Base-by-base conservation (phyloP, 129 eudicot species). In the Glebionis coronaria region DNA sequence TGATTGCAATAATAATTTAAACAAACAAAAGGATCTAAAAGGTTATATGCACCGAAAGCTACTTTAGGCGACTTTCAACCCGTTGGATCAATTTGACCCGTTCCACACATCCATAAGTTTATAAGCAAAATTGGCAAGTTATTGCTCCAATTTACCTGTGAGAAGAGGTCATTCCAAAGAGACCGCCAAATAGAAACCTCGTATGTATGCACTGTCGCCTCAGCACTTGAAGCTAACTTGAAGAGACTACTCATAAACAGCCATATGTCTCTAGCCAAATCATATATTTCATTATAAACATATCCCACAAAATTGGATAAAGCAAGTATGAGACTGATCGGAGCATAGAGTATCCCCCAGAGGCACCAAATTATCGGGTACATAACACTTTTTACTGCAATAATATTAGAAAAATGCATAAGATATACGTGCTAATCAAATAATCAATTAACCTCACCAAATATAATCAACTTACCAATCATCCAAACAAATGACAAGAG, bases 171-270 rank as follows among this genome's bases (percentile, higher is more conserved):
- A 56, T 84, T 86, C 95, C 95, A 93, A 51, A 93, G 90, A 59
- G 98, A 82, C 16, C 95, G 87, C 96, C 98, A 88, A n/a, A 88
- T 51, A 16, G 98, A 88, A 74, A 77, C 86, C 82, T 88, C 95
- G 21, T 76, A 78, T 9, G 91, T 80, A 76, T 69, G 76, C 61
- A 86, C 88, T 31, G 98, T 78, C 70, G 86, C 74, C 79, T 89
- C 91, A 12, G 95, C 90, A 27, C 28, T 75, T 68, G 92, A 88
- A 52, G 88, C 82, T 8, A 93, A 58, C 52, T 57, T 76, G 50
- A 82, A 76, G 35, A 84, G 47, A 76, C 84, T 72, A 66, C 95
- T 78, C 25, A 81, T 38, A 21, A 83, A 21, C 20, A 83, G 61
- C 81, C 82, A 84, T 20, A 81, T 29, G 25, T 86, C 86, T 72